Conservation (phyloP, 768 basidiomycete genomes). For the Gloeopeniophorella convolvens region DNA sequence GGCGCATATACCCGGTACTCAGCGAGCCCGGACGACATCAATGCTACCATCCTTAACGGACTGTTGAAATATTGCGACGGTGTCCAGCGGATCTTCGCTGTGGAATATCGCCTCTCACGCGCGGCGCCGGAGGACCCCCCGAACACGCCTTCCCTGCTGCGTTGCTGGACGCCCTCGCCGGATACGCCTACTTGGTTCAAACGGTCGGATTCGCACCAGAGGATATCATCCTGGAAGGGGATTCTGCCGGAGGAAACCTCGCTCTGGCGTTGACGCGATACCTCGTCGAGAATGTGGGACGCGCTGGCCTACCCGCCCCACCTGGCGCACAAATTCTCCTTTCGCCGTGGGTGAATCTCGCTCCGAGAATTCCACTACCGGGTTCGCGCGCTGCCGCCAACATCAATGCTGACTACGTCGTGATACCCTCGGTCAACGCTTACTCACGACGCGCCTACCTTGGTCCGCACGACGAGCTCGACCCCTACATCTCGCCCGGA, state of each 20-base stretch:
- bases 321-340: conserved; percentile 20
- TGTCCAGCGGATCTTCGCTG: conserved; percentile 8
- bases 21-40: not conserved
- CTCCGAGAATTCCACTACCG: not conserved
- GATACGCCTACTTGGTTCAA: conserved; percentile 15
- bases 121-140: not conserved
- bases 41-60: not conserved
- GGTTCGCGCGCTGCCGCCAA: not conserved
- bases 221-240: conserved; percentile 18
- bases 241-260: conserved; percentile 22
- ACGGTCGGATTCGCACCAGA: conserved; percentile 15
- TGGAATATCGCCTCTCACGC: conserved; percentile 18
- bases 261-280: conserved; percentile 20
- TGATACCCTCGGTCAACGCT: not conserved
- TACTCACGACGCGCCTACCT: conserved; percentile 8
- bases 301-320: not conserved
- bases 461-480: conserved; percentile 2
- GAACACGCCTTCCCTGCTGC: conserved; percentile 19
- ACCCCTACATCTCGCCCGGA: conserved; percentile 11
- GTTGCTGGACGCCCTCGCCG: conserved; percentile 17
- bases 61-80: conserved; percentile 7
- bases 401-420: conserved; percentile 3
- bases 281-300: conserved; percentile 11
- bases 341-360: conserved; percentile 19
- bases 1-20: conserved; percentile 11